These are phyloP conservation scores for Mycena pura DNA, from an alignment of 768 basidiomycete species.

Conservation along the genomic window DNA sequence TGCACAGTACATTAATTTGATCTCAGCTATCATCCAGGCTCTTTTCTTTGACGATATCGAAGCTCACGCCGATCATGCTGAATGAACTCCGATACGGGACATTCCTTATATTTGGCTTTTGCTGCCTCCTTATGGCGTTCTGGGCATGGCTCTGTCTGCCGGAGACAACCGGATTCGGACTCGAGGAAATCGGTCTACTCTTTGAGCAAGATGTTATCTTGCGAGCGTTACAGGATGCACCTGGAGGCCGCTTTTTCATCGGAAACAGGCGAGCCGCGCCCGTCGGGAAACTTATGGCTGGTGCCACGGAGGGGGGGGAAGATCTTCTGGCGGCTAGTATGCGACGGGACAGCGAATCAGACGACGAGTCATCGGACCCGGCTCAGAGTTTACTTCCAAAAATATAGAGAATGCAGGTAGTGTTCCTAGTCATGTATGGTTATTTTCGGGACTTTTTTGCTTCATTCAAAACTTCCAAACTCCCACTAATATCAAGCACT, in stretches of 20 bases:
- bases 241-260: slow-evolving; percentile 45
- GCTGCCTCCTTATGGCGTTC: slow-evolving; percentile 47
- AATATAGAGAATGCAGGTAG: too few species aligned
- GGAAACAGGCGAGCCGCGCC: slow-evolving; percentile 32
- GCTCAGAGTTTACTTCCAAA: too few species aligned
- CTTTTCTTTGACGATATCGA: slow-evolving; percentile 53
- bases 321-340: too few species aligned
- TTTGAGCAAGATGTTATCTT: slow-evolving; percentile 48
- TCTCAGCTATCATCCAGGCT: slow-evolving; percentile 31
- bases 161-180: slow-evolving; percentile 52
- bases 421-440: too few species aligned
- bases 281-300: slow-evolving; percentile 30
- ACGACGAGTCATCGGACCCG: too few species aligned
- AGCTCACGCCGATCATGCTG: slow-evolving; percentile 47
- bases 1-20: neutral
- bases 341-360: too few species aligned
- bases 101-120: slow-evolving; percentile 50
- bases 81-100: slow-evolving; percentile 44
- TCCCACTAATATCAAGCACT: too few species aligned
- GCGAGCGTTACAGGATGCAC: slow-evolving; percentile 48
- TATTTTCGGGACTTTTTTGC: too few species aligned
- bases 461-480: too few species aligned
- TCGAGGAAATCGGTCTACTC: slow-evolving; percentile 54
- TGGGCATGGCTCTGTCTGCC: slow-evolving; percentile 55
- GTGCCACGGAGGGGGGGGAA: too few species aligned